Evolutionary conservation across 1,284 basidiomycete genomes (phyloP).

Genomic region (Leccinum griseonigrum): DNA sequence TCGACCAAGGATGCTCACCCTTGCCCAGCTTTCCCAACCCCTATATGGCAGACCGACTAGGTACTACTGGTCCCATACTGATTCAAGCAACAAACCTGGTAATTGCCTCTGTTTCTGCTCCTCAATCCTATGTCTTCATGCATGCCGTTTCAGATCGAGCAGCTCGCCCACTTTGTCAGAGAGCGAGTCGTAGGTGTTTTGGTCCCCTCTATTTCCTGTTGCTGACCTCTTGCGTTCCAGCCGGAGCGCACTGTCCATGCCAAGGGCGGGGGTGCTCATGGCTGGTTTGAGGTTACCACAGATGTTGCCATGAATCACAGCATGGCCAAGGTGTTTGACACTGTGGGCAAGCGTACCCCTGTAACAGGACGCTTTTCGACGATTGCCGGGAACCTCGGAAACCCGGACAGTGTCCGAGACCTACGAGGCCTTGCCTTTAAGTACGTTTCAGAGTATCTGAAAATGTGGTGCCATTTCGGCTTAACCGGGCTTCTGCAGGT

Average conservation of each 20-base stretch:
- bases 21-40: conserved; percentile 21
- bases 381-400: conserved; percentile 41
- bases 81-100: conserved; percentile 20
- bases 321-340: conserved; percentile 21
- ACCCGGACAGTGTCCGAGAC: conserved; percentile 43
- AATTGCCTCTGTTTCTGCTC: neutral
- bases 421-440: conserved; percentile 25
- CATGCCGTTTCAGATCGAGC: conserved; percentile 34
- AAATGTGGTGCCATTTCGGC: conserved; percentile 2
- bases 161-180: conserved; percentile 55
- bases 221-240: conserved; percentile 6
- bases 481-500: conserved; percentile 3
- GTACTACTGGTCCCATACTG: conserved; percentile 18
- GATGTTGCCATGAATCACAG: conserved; percentile 42
- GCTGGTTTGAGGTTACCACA: conserved; percentile 46
- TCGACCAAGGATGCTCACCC: neutral
- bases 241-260: conserved; percentile 43
- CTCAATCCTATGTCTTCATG: neutral
- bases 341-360: conserved; percentile 22
- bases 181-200: conserved; percentile 40
- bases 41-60: conserved; percentile 18
- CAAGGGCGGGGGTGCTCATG: conserved; percentile 54
- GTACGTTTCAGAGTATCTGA: conserved; percentile 6
- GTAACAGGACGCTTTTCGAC: conserved; percentile 23
- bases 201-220: neutral